Evolutionary conservation across 225 moss, liverwort and hornwort species (phyloP).

Genomic region (Climacium dendroides): DNA sequence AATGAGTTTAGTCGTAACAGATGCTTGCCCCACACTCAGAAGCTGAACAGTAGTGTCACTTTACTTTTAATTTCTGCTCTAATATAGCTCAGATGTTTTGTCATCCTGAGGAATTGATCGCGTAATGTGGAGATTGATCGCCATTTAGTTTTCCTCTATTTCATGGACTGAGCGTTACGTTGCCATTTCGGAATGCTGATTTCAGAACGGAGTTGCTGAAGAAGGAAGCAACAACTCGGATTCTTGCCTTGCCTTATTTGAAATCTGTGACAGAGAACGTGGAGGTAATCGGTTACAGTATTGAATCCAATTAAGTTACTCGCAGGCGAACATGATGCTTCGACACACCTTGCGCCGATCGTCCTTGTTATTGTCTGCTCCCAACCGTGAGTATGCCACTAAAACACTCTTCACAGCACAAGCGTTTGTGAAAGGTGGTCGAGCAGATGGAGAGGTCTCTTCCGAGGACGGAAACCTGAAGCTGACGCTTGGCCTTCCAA

Average conservation of each 20-base stretch:
- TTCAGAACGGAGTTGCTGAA: not conserved
- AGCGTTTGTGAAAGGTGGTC: slow-evolving; percentile 41
- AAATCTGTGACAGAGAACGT: not conserved
- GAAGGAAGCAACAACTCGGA: not conserved
- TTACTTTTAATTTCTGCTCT: not conserved
- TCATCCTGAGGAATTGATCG: not conserved
- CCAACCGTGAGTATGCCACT: slow-evolving; percentile 26
- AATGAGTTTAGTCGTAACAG: not conserved
- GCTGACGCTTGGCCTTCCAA: slow-evolving; percentile 29
- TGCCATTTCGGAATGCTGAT: not conserved
- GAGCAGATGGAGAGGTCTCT: slow-evolving; percentile 32
- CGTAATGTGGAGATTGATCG: not conserved
- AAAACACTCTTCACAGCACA: slow-evolving; percentile 38
- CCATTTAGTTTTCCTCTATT: not conserved
- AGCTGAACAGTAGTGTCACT: not conserved
- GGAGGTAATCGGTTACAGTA: not conserved
- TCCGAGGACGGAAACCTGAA: slow-evolving; percentile 37
- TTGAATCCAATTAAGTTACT: not conserved
- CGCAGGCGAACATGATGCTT: slow-evolving; percentile 4
- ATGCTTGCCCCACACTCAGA: not conserved
- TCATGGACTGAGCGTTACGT: not conserved
- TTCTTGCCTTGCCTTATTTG: not conserved
- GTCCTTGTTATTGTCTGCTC: slow-evolving; percentile 6
- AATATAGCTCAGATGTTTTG: not conserved
- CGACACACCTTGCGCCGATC: slow-evolving; percentile 19